Percentiles rank a stretch among this genome's conserved stretches.
phyloP scores from a whole-genome alignment of 768 basidiomycete species.

The Holtermannia corniformis region DNA sequence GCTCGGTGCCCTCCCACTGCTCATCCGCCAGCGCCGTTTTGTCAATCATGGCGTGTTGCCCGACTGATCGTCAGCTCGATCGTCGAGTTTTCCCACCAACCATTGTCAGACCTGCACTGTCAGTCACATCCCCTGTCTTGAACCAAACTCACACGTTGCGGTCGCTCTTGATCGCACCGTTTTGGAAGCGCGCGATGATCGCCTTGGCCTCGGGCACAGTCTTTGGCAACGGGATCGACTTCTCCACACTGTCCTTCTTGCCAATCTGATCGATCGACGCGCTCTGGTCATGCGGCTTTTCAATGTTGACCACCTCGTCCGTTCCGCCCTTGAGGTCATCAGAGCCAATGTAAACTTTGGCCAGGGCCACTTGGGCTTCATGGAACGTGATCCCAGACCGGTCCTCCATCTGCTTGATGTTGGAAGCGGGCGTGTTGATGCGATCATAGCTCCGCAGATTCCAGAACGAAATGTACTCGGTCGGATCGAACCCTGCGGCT shows the following conservation, averaged over 20 bases:
- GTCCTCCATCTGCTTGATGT: slow-evolving; percentile 63
- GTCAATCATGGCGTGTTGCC: slow-evolving; percentile 67
- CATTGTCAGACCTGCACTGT: slow-evolving; percentile 24
- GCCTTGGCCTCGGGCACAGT: slow-evolving; percentile 58
- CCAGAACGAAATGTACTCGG: slow-evolving; percentile 51
- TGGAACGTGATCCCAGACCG: slow-evolving; percentile 68
- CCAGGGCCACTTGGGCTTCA: slow-evolving; percentile 74
- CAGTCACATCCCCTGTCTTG: background rate
- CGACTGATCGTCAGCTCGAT: too few species aligned
- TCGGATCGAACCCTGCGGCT: slow-evolving; percentile 57
- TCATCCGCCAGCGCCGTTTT: slow-evolving; percentile 59
- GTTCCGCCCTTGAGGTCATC: slow-evolving; percentile 42
- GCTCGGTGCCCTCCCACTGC: slow-evolving; percentile 70
- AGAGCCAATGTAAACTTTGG: slow-evolving; percentile 36
- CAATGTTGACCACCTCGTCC: slow-evolving; percentile 54
- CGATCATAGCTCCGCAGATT: slow-evolving; percentile 86
- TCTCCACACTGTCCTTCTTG: slow-evolving; percentile 49
- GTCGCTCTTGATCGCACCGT: slow-evolving; percentile 48
- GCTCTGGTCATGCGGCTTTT: slow-evolving; percentile 44
- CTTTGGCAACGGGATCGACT: slow-evolving; percentile 59
- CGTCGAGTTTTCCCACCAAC: slow-evolving; percentile 16
- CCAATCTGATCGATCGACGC: slow-evolving; percentile 50
- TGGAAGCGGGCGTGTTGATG: slow-evolving; percentile 53
- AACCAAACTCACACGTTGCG: slow-evolving; percentile 20
- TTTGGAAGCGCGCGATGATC: slow-evolving; percentile 63